Evolutionary conservation across 2,329 filamentous ascomycete species (phyloP), one percentile per base, ranked within the genome.

Genomic region (Scedosporium aurantiacum): DNA sequence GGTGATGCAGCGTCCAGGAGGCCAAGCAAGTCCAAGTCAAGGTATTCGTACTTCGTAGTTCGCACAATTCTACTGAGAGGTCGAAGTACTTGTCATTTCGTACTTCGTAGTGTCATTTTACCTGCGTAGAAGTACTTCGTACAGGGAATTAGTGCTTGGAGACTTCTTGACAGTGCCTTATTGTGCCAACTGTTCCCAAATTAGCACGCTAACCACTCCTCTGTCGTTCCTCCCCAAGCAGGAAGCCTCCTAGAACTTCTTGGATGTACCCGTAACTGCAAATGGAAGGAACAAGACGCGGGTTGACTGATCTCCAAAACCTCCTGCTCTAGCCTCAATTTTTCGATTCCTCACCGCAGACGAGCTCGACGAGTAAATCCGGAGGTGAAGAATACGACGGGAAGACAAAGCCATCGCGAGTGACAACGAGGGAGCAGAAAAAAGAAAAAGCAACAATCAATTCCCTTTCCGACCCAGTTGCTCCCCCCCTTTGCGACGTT

Each of bases 1-100:
- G 16, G 27, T 10, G 54, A 57, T 37, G 54, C 54, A 57, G 54
- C 25, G 54, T 57, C 54, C 54, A 57, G 54, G 54, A 57, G 54
- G 25, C 6, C 43, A 23, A 47, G 43, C 43, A 23, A 47, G 43
- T 47, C 43, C 43, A 47, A 47, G 43, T 47, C 7, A 47, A 47
- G 43, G 16, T 23, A 47, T 5, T 8, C 28, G 6, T n/a, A n/a
- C n/a, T n/a, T n/a, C n/a, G n/a, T n/a, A n/a, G n/a, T n/a, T n/a
- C n/a, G n/a, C n/a, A n/a, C n/a, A n/a, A n/a, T n/a, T n/a, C n/a
- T n/a, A n/a, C n/a, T n/a, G n/a, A n/a, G n/a, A n/a, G n/a, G n/a
- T 8, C 28, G 28, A 32, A 8, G 28, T 32, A 32, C 28, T 32
- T 10, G 6, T 32, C 7, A 2, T 32, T 8, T 8, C 28, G 6